These are phyloP conservation scores for Teratosphaeria epicoccoides DNA, from an alignment of 2,329 filamentous ascomycete genomes.

Conservation along the genomic window DNA sequence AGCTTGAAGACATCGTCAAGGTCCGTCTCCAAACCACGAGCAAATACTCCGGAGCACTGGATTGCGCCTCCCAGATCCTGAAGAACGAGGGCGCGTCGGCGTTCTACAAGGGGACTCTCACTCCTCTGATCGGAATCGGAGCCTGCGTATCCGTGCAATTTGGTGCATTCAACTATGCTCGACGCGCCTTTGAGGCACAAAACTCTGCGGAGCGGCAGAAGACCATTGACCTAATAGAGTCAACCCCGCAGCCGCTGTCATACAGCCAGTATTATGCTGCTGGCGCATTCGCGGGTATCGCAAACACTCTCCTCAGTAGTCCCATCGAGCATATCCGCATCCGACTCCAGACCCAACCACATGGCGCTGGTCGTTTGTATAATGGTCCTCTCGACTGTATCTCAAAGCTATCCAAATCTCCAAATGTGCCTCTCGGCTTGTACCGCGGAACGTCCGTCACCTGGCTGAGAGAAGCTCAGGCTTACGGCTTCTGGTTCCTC, in stretches of 20 bases:
- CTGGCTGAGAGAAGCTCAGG: conserved; percentile 76
- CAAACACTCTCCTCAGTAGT: conserved; percentile 77
- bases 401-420: conserved; percentile 61
- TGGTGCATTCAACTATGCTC: conserved; percentile 87
- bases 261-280: conserved; percentile 84
- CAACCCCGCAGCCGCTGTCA: conserved; percentile 42
- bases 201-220: conserved; percentile 42
- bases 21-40: conserved; percentile 86
- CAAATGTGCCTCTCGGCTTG: conserved; percentile 60
- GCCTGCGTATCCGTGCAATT: conserved; percentile 96
- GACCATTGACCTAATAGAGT: conserved; percentile 22
- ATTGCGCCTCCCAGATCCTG: conserved; percentile 75
- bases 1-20: conserved; percentile 73
- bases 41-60: conserved; percentile 67
- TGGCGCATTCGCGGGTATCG: conserved; percentile 83
- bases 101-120: conserved; percentile 97
- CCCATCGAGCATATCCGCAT: conserved; percentile 98
- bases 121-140: conserved; percentile 87
- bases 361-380: conserved; percentile 71
- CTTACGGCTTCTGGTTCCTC: conserved; percentile 92
- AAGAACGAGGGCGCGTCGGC: conserved; percentile 77
- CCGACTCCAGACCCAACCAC: conserved; percentile 88
- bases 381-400: conserved; percentile 81
- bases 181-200: conserved; percentile 68
- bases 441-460: conserved; percentile 87